phyloP scores from a whole-genome alignment of 352 stramenopile species.

The Blastocystis hominis region DNA sequence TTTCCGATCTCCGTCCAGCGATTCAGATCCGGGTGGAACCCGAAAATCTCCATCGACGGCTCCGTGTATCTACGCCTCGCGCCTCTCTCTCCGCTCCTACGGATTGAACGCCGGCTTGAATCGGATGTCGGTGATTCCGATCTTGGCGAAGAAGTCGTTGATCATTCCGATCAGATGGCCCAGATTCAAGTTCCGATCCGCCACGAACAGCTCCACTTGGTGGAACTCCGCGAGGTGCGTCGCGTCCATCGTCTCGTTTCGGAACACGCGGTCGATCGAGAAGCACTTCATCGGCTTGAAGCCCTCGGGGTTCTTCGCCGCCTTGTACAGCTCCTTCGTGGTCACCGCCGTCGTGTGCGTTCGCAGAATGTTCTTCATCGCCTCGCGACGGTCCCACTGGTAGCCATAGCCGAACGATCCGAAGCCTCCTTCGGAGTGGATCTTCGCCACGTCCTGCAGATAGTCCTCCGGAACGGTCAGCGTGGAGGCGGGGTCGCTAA shows the following conservation, averaged over 20 bases:
- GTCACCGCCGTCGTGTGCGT: conserved; percentile 98
- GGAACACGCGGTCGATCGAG: conserved; percentile 97
- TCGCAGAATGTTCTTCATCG: conserved; percentile 94
- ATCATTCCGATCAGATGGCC: conserved; percentile 97
- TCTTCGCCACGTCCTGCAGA: conserved; percentile 91
- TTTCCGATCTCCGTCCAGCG: conserved; percentile 71
- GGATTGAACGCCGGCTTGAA: conserved; percentile 99
- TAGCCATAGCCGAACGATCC: conserved; percentile 86
- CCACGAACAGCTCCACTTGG: conserved; percentile 92
- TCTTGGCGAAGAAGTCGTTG: conserved; percentile 98
- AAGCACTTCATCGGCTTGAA: conserved; percentile 97
- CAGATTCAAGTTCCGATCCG: conserved; percentile 93
- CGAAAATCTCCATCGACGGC: conserved; percentile 99
- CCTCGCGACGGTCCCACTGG: conserved; percentile 82
- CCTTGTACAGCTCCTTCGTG: conserved; percentile 95
- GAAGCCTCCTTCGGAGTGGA: conserved; percentile 89
- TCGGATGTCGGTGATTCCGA: conserved; percentile 81
- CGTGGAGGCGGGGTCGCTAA: conserved; percentile 75
- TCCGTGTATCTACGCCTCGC: conserved; percentile 81
- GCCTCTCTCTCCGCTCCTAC: not conserved
- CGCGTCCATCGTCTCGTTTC: conserved; percentile 98
- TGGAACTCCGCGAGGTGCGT: conserved; percentile 99
- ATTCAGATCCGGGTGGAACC: conserved; percentile 97
- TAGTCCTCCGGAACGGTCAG: conserved; percentile 87
- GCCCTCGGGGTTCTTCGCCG: conserved; percentile 79